phyloP scores from a whole-genome alignment of 331 rosid genomes.

The Rhamnella rubrinervis region DNA sequence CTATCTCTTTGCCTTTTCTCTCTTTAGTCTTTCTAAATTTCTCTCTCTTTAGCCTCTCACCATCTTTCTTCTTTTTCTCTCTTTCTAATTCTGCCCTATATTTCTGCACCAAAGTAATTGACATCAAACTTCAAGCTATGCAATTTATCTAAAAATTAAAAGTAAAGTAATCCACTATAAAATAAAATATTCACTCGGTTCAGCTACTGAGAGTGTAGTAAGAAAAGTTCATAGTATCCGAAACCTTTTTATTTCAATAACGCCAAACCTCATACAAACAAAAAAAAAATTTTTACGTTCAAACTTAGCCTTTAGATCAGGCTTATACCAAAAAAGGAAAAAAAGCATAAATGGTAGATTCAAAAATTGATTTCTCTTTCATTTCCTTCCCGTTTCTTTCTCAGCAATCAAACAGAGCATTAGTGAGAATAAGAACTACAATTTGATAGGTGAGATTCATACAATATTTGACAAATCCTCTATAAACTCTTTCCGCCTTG shows the following conservation, averaged over 20 bases:
- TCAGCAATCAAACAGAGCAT: slow-evolving; percentile 25
- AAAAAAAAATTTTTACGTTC: not conserved
- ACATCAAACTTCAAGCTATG: slow-evolving; percentile 30
- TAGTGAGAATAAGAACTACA: slow-evolving; percentile 6
- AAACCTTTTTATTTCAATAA: not conserved
- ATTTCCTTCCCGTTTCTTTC: slow-evolving; percentile 14
- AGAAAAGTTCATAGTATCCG: not conserved
- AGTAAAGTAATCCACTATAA: not conserved
- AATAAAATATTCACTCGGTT: slow-evolving; percentile 22
- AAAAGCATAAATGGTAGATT: not conserved
- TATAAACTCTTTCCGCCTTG: slow-evolving; percentile 65
- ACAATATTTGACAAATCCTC: slow-evolving; percentile 74
- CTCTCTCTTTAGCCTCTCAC: no score
- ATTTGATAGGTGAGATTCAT: slow-evolving; percentile 45
- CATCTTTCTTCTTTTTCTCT: no score
- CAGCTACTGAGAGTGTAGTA: slow-evolving; percentile 4
- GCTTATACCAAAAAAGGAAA: not conserved
- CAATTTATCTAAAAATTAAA: not conserved
- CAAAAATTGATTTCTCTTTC: not conserved
- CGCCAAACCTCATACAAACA: not conserved
- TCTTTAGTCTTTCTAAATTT: no score
- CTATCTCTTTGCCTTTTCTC: no score
- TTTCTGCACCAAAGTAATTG: slow-evolving; percentile 58
- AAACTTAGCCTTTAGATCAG: not conserved
- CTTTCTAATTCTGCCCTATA: slow-evolving; percentile 64